Evolutionary conservation across 331 rosid species (phyloP), one percentile per base, ranked within the genome.

Genomic region (Spiraea crenata): DNA sequence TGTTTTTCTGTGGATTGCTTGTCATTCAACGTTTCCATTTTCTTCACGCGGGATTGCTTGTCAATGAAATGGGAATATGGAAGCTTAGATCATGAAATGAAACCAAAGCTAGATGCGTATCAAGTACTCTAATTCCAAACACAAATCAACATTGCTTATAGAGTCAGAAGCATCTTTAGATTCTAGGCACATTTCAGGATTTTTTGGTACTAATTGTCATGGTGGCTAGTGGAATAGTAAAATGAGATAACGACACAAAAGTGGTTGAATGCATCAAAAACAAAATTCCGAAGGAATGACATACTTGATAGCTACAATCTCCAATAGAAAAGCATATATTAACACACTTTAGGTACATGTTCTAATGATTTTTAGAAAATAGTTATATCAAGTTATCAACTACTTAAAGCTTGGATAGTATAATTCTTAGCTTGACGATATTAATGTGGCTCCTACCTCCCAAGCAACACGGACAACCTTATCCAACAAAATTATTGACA

Each of bases 101-200:
- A 16, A 40, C 25, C 7, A 64, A 12, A 7, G 4, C 15, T 6
- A 31, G 2, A 10, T 8, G 13, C 31, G 5, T 64, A 19, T 45
- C 9, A 20, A 4, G 1, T 42, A 57, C 10, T 3, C 45, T n/a
- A 12, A 47, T 49, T 50, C 37, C 34, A 17, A 55, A 37, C 78
- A 70, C 47, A 61, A 44, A 57, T 67, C 74, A 34, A 39, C 73
- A 72, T 48, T 54, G 64, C 73, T 70, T 64, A 25, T 2, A 25
- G 48, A n/a, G 38, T 25, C 56, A 49, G 15, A 59, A 37, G 48
- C 74, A 61, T 64, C 82, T 56, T 76, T 3, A 56, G 81, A 79
- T 71, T 78, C 68, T 72, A 59, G 35, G 20, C 72, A 72, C 31
- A 45, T 77, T 69, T 14, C 51, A 63, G 52, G 74, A 80, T 73